These are phyloP conservation scores for Pestalotiopsis sp. DNA, from an alignment of 2,329 filamentous ascomycete genomes.

Conservation along the genomic window DNA sequence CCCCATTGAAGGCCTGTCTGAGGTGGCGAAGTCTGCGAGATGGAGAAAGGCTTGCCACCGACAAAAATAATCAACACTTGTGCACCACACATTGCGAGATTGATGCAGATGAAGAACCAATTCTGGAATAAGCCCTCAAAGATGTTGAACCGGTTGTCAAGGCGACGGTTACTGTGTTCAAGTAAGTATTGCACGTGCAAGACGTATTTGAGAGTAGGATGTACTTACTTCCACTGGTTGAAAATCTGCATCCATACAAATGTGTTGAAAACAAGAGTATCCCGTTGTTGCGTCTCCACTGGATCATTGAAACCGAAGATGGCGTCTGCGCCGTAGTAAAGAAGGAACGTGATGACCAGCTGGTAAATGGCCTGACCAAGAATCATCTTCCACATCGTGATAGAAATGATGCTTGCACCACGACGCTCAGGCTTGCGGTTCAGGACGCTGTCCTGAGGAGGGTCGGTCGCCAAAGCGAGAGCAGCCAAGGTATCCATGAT, in stretches of 20 bases:
- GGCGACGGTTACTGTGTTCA: constrained; percentile 71
- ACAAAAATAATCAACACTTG: constrained; percentile 90
- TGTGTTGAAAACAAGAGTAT: constrained; percentile 92
- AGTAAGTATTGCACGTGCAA: constrained; percentile 22
- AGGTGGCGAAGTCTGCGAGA: constrained; percentile 49
- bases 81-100: constrained; percentile 82
- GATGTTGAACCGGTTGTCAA: constrained; percentile 95
- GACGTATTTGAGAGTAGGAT: background rate
- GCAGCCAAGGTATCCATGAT: constrained; percentile 98
- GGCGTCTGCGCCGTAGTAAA: constrained; percentile 73
- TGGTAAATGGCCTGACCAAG: constrained; percentile 91
- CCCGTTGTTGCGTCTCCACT: constrained; percentile 52
- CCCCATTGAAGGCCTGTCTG: constrained; percentile 82
- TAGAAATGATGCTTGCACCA: constrained; percentile 69
- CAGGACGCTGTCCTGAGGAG: constrained; percentile 80
- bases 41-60: constrained; percentile 79
- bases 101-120: constrained; percentile 87
- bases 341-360: constrained; percentile 74
- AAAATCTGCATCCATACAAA: constrained; percentile 99
- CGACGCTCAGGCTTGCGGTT: constrained; percentile 71
- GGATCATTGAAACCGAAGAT: constrained; percentile 56
- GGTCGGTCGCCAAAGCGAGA: constrained; percentile 85
- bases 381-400: constrained; percentile 99
- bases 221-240: constrained; percentile 86
- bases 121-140: constrained; percentile 87